phyloP scores from a whole-genome alignment of 495 filamentous ascomycete genomes.

The Penicillium nucicola region DNA sequence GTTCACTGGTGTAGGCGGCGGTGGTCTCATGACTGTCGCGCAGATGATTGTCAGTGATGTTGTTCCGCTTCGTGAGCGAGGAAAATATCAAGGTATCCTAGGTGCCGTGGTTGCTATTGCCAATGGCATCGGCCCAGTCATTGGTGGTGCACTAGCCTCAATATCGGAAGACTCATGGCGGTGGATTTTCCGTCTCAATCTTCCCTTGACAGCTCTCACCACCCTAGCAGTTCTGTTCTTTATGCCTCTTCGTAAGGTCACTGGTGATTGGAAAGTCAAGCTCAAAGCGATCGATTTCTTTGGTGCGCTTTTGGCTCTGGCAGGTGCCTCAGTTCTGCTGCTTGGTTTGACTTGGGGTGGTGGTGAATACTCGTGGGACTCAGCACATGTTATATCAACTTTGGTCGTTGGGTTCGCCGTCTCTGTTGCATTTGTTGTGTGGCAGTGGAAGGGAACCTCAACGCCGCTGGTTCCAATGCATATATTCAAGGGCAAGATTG shows the following conservation, averaged over 20 bases:
- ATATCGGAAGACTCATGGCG: conserved; percentile 45
- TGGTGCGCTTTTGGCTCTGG: conserved; percentile 33
- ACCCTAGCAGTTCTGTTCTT: conserved; percentile 49
- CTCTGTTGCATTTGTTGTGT: conserved; percentile 44
- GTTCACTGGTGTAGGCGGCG: conserved; percentile 54
- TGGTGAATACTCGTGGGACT: conserved; percentile 48
- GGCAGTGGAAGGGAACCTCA: conserved; percentile 45
- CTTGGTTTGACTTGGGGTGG: conserved; percentile 53
- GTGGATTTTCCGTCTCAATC: conserved; percentile 55
- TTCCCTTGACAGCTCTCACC: conserved; percentile 43
- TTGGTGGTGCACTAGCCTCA: conserved; percentile 50
- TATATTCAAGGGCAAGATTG: conserved; percentile 48
- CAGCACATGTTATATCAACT: conserved; percentile 45
- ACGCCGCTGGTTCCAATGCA: conserved; percentile 38
- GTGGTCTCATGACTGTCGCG: conserved; percentile 53
- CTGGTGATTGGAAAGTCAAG: conserved; percentile 49
- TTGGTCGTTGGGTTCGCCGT: conserved; percentile 43
- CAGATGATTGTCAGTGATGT: conserved; percentile 56
- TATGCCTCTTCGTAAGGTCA: conserved; percentile 49
- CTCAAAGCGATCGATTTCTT: conserved; percentile 48
- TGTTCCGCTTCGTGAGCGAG: conserved; percentile 51
- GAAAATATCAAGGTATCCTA: conserved; percentile 58
- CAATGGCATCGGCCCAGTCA: conserved; percentile 53
- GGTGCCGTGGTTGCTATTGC: conserved; percentile 52
- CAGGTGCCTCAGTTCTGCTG: conserved; percentile 45